Evolutionary conservation across 2,329 filamentous ascomycete species (phyloP).

Genomic region (Paecilomyces variotii): DNA sequence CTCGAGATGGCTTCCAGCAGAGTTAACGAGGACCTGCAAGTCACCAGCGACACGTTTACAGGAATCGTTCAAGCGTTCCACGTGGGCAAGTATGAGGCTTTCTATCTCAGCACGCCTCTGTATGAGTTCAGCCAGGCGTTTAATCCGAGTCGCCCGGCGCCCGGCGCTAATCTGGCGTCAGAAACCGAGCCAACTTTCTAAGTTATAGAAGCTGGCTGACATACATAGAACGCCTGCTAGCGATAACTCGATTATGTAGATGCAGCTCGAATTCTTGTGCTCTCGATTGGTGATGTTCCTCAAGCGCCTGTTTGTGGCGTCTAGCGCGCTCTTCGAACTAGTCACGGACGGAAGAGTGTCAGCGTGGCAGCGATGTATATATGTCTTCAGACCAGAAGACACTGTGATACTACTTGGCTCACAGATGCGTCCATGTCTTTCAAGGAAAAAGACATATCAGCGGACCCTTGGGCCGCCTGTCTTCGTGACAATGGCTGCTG

Average conservation of each 20-base stretch:
- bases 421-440: conserved; percentile 10
- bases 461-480: background rate
- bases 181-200: background rate
- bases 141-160: conserved; percentile 6
- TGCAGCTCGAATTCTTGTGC: conserved; percentile 8
- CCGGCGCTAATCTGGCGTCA: conserved; percentile 3
- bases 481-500: background rate
- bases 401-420: conserved; percentile 5
- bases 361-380: background rate
- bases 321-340: conserved; percentile 7
- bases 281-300: conserved; percentile 7
- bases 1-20: background rate
- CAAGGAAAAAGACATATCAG: conserved; percentile 3
- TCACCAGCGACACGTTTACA: conserved; percentile 1
- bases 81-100: conserved; percentile 4
- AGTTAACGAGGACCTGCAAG: background rate
- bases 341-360: background rate
- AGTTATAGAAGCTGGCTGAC: conserved; percentile 1
- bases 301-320: conserved; percentile 8
- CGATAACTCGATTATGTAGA: conserved; percentile 1
- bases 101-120: conserved; percentile 12
- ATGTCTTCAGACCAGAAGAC: background rate
- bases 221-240: conserved; percentile 6
- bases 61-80: conserved; percentile 5
- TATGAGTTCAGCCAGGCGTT: conserved; percentile 8